Conservation (phyloP, 2,329 filamentous ascomycete genomes). For the Trichoderma lentiforme region DNA sequence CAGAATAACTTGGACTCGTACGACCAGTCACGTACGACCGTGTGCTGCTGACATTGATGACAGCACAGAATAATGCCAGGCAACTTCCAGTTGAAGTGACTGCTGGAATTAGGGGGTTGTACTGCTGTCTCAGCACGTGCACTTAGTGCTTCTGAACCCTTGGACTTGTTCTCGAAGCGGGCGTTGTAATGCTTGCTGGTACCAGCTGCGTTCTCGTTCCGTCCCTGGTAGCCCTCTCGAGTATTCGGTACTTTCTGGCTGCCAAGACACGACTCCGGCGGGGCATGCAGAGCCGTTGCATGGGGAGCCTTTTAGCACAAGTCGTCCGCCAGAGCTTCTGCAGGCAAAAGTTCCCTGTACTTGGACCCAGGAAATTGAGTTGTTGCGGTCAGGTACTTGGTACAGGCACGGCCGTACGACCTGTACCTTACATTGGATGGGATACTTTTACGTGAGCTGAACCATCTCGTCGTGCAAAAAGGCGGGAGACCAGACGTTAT, state of each 20-base stretch:
- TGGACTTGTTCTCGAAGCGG: not conserved
- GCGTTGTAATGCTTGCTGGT: not conserved
- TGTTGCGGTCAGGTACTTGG: not conserved
- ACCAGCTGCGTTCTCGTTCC: not conserved
- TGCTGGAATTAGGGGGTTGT: not conserved
- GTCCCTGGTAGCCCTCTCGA: not conserved
- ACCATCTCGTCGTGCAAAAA: not conserved
- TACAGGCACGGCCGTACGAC: not conserved
- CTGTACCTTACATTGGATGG: no score
- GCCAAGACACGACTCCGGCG: not conserved
- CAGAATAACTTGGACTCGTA: not conserved
- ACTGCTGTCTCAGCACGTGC: not conserved
- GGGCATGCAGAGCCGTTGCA: not conserved
- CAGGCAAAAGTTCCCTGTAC: not conserved
- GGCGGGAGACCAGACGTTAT: not conserved
- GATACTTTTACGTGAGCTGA: not conserved
- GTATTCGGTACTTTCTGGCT: not conserved
- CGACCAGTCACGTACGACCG: not conserved
- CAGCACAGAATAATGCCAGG: not conserved
- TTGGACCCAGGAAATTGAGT: not conserved
- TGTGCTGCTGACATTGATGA: not conserved
- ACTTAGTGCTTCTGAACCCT: not conserved
- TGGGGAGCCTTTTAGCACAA: not conserved
- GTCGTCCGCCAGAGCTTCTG: not conserved
- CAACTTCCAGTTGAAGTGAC: not conserved